These are phyloP conservation scores for Pogostemon cablin DNA, from an alignment of 257 asterid species.

Conservation along the genomic window DNA sequence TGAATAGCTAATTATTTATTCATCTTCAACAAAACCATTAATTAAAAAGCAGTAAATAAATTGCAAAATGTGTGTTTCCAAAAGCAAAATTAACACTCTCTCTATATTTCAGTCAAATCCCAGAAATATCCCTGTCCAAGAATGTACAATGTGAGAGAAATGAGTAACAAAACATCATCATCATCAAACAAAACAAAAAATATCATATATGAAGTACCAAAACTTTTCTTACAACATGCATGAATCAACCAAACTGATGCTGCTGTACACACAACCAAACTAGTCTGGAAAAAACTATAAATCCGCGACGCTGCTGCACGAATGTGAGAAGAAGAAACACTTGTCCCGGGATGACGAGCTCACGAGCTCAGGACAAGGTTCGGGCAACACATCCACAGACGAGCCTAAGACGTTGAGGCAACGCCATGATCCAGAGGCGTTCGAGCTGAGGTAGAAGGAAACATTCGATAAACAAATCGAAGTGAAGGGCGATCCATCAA, in stretches of 20 bases:
- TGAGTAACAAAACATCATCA: slow-evolving; percentile 22
- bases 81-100: neutral
- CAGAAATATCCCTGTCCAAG: slow-evolving; percentile 34
- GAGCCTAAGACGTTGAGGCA: slow-evolving; percentile 58
- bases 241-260: slow-evolving; percentile 60
- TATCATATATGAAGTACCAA: slow-evolving; percentile 62
- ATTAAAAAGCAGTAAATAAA: too few relatives aligned
- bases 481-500: slow-evolving; percentile 73
- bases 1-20: too few relatives aligned
- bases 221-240: slow-evolving; percentile 82
- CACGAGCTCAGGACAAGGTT: slow-evolving; percentile 65
- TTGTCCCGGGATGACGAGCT: slow-evolving; percentile 33
- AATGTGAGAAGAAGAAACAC: slow-evolving; percentile 36
- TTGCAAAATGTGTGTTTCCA: too few relatives aligned
- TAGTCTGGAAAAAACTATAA: slow-evolving; percentile 37
- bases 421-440: slow-evolving; percentile 53
- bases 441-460: slow-evolving; percentile 46
- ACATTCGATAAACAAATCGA: slow-evolving; percentile 66
- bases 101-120: slow-evolving; percentile 38
- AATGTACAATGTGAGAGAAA: slow-evolving; percentile 59
- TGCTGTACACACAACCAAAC: slow-evolving; percentile 53
- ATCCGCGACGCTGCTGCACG: slow-evolving; percentile 44
- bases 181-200: slow-evolving; percentile 20
- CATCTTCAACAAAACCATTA: too few relatives aligned
- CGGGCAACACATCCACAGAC: slow-evolving; percentile 57